Evolutionary conservation across 1,139 yeast genomes (phyloP).

Genomic region (Dujonia santamariae): DNA sequence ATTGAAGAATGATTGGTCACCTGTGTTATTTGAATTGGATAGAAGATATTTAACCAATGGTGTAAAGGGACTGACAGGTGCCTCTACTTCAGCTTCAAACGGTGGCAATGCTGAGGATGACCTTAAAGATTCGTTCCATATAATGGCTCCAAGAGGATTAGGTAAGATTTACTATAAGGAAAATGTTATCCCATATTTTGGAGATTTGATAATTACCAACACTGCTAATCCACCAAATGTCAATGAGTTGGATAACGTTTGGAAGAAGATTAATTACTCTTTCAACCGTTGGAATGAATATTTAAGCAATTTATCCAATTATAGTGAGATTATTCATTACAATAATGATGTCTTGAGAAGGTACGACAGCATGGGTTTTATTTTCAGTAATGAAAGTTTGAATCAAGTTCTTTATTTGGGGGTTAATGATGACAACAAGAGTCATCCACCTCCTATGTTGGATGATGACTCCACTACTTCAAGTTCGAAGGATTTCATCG

Average conservation of each 20-base stretch:
- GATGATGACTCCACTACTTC: slow-evolving; percentile 7
- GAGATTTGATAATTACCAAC: slow-evolving; percentile 59
- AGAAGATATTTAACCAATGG: slow-evolving; percentile 59
- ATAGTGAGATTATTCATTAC: slow-evolving; percentile 37
- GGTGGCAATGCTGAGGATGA: slow-evolving; percentile 9
- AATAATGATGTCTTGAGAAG: slow-evolving; percentile 43
- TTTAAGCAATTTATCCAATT: slow-evolving; percentile 37
- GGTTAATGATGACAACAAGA: slow-evolving; percentile 27
- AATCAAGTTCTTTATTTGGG: slow-evolving; percentile 46
- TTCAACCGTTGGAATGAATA: slow-evolving; percentile 82
- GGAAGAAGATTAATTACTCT: slow-evolving; percentile 69
- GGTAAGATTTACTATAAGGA: slow-evolving; percentile 76
- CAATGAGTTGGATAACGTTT: slow-evolving; percentile 60
- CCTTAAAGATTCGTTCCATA: slow-evolving; percentile 57
- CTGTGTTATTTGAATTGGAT: slow-evolving; percentile 86
- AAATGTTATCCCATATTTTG: slow-evolving; percentile 85
- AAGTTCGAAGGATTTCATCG: slow-evolving; percentile 7
- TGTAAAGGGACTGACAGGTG: slow-evolving; percentile 10
- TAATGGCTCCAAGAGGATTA: slow-evolving; percentile 85
- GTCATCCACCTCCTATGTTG: slow-evolving; percentile 16
- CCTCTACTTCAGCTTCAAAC: slow-evolving; percentile 7
- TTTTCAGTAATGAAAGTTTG: slow-evolving; percentile 44
- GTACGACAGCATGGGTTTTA: slow-evolving; percentile 45
- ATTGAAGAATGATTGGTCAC: slow-evolving; percentile 87
- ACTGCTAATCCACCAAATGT: slow-evolving; percentile 27